These are phyloP conservation scores for Dictyostelium brefeldianum DNA, from an alignment of 78 protist species.

Conservation along the genomic window DNA sequence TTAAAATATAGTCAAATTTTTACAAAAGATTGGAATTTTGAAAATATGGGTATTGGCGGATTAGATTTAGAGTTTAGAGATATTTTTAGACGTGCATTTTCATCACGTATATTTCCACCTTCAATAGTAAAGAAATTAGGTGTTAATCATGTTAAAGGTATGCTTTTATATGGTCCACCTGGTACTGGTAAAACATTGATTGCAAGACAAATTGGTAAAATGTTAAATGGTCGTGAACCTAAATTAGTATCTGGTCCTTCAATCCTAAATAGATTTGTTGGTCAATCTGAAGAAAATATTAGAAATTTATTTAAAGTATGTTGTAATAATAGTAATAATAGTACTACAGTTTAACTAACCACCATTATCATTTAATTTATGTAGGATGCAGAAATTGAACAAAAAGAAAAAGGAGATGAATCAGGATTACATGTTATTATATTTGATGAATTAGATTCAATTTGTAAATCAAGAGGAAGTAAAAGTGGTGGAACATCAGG, in stretches of 20 bases:
- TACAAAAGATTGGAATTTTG: constrained; percentile 93
- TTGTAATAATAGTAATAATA: too few relatives aligned
- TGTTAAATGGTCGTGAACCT: constrained; percentile 97
- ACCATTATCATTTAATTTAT: too few relatives aligned
- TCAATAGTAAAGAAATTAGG: constrained; percentile 93
- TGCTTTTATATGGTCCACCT: constrained; percentile 99
- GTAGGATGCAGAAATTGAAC: constrained; percentile 89
- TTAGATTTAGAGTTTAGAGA: constrained; percentile 94
- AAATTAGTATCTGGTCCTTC: constrained; percentile 94
- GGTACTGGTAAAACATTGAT: constrained; percentile 99
- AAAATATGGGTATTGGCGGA: constrained; percentile 98
- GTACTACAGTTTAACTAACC: too few relatives aligned
- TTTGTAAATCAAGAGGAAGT: constrained; percentile 96
- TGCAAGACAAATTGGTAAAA: constrained; percentile 99
- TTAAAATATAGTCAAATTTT: constrained; percentile 46
- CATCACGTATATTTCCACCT: constrained; percentile 97
- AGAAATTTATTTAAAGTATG: constrained; percentile 95
- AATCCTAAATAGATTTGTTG: constrained; percentile 96
- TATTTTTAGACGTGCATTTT: constrained; percentile 98
- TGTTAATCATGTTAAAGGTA: constrained; percentile 97
- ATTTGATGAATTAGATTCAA: constrained; percentile 99
- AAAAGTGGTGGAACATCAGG: constrained; percentile 90
- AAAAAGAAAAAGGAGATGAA: constrained; percentile 92
- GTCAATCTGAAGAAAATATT: constrained; percentile 98
- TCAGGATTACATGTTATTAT: constrained; percentile 98